A percentile compares a stretch with the other conserved stretches of the same genome.
Evolutionary conservation across 2,329 filamentous ascomycete genomes (phyloP).

Genomic region (Alternaria postmessia): DNA sequence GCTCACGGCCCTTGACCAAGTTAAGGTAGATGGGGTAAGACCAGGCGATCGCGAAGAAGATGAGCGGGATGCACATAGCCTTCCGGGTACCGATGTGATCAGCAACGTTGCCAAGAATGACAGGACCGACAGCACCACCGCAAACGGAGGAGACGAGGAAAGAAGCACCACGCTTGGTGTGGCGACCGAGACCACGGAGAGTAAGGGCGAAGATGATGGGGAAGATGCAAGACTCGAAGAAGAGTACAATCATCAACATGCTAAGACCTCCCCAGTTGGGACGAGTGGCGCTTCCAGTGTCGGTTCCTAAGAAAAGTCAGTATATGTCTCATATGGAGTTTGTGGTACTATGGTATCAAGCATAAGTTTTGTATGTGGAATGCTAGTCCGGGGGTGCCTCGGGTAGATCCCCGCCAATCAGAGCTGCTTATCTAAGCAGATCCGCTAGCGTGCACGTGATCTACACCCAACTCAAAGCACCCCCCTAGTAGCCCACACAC

Average conservation of each 20-base stretch:
- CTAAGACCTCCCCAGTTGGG: conserved; percentile 49
- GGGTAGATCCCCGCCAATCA: no score
- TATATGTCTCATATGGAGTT: no score
- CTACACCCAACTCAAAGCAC: no score
- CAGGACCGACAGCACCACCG: conserved; percentile 48
- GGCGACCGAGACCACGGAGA: conserved; percentile 49
- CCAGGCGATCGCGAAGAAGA: conserved; percentile 49
- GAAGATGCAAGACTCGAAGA: conserved; percentile 52
- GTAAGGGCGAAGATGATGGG: conserved; percentile 51
- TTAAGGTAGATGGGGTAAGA: conserved; percentile 50
- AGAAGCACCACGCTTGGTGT: conserved; percentile 52
- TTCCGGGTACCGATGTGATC: conserved; percentile 43
- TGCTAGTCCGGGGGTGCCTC: no score
- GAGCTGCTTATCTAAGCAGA: no score
- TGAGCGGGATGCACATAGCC: conserved; percentile 49
- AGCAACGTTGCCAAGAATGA: conserved; percentile 48
- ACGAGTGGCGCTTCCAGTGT: conserved; percentile 37
- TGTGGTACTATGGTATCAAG: no score
- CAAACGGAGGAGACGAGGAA: conserved; percentile 49
- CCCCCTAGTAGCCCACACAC: no score
- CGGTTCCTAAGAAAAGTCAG: conserved; percentile 16
- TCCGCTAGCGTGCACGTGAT: no score
- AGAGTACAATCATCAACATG: conserved; percentile 50
- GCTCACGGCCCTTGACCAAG: conserved; percentile 42
- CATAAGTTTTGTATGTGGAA: no score